These are phyloP conservation scores for Chlamydomonas incerta DNA, from an alignment of 139 green algal species.

Conservation along the genomic window DNA sequence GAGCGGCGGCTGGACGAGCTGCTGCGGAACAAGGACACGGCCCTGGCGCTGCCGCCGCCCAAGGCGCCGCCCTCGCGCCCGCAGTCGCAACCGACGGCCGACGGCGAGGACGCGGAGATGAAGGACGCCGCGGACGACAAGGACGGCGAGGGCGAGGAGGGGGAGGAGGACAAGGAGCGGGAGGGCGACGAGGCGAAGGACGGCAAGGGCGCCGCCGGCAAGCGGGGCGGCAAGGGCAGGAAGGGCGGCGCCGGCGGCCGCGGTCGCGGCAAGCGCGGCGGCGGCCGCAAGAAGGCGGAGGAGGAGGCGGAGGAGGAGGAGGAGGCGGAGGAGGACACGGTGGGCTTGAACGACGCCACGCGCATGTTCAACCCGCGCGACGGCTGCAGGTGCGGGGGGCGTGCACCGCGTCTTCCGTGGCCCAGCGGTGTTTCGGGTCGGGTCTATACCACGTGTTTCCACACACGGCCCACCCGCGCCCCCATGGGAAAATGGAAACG, in stretches of 20 bases:
- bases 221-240: neutral
- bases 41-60: neutral
- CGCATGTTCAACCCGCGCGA: slow-evolving; percentile 28
- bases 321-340: slow-evolving; percentile 26
- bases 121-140: neutral
- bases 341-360: slow-evolving; percentile 35
- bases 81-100: neutral
- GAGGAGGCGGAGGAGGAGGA: slow-evolving; percentile 14
- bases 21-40: neutral
- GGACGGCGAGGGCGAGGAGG: neutral
- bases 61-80: neutral
- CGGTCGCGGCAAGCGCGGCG: neutral
- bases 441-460: too few species aligned
- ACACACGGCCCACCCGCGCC: too few species aligned
- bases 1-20: slow-evolving; percentile 31
- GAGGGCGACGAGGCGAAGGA: too few species aligned
- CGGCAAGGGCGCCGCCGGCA: neutral
- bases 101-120: slow-evolving; percentile 16
- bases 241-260: neutral
- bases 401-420: too few species aligned
- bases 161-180: neutral
- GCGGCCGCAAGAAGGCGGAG: neutral
- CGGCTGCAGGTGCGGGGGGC: slow-evolving; percentile 44
- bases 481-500: too few species aligned
- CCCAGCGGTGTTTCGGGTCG: too few species aligned